phyloP scores from a whole-genome alignment of 2,329 filamentous ascomycete species.

The Cladosporium sp. region DNA sequence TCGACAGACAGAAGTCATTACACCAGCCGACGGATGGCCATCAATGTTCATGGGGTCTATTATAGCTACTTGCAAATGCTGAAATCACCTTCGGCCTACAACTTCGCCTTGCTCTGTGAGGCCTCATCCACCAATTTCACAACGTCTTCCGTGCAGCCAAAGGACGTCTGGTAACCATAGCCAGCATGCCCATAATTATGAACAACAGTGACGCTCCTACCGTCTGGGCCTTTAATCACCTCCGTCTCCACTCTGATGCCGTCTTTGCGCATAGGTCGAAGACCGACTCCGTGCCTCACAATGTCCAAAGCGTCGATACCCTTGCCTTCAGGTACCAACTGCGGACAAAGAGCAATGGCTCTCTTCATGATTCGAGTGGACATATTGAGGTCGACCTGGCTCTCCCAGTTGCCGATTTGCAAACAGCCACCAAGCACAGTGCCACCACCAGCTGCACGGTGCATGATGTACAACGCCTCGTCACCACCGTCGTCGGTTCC shows the following conservation, averaged over 20 bases:
- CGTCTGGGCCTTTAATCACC: constrained; percentile 48
- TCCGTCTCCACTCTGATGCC: constrained; percentile 76
- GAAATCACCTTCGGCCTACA: constrained; percentile 14
- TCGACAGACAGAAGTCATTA: too few species aligned
- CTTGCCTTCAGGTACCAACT: constrained; percentile 56
- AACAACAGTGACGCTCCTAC: constrained; percentile 55
- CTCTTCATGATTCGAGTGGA: constrained; percentile 80
- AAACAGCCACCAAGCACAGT: constrained; percentile 85
- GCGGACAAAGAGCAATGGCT: constrained; percentile 61
- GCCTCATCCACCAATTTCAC: constrained; percentile 37
- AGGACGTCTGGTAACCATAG: constrained; percentile 62
- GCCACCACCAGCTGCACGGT: constrained; percentile 71
- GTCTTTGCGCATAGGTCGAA: constrained; percentile 69
- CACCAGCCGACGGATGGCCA: too few species aligned
- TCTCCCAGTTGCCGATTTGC: constrained; percentile 74
- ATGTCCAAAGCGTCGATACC: constrained; percentile 71
- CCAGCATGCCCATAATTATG: constrained; percentile 79
- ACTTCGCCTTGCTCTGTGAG: constrained; percentile 22
- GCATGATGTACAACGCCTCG: constrained; percentile 79
- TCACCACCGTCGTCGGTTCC: constrained; percentile 69
- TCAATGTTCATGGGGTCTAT: too few species aligned
- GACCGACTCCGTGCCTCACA: constrained; percentile 75
- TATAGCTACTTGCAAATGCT: too few species aligned
- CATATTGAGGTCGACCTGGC: constrained; percentile 72
- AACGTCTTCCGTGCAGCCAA: constrained; percentile 39